These are phyloP conservation scores for Leptomonas pyrrhocoris DNA, from an alignment of 208 protist genomes.

Conservation along the genomic window DNA sequence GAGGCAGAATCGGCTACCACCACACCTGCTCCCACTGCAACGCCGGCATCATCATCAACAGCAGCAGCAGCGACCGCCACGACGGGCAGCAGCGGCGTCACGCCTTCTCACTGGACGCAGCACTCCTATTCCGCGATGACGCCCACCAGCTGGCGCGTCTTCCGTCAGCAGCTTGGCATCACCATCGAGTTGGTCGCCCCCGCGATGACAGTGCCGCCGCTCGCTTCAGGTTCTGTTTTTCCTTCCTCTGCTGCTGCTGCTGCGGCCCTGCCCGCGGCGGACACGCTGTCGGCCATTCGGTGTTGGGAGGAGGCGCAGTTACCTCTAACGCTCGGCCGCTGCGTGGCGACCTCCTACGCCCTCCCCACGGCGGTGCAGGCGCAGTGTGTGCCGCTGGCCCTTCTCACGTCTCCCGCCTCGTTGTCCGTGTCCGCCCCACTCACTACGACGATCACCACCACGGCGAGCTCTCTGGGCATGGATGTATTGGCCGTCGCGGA, in stretches of 20 bases:
- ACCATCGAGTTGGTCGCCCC: slow-evolving; percentile 54
- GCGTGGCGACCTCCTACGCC: slow-evolving; percentile 45
- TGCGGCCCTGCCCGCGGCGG: slow-evolving; percentile 6
- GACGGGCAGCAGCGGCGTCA: neutral
- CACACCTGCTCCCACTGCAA: neutral
- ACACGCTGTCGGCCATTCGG: slow-evolving; percentile 50
- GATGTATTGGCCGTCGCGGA: slow-evolving; percentile 91
- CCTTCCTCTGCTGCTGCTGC: neutral
- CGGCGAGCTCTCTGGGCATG: slow-evolving; percentile 23
- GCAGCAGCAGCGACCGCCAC: slow-evolving; percentile 3
- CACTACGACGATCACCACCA: neutral
- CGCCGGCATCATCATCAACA: neutral
- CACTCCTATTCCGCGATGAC: slow-evolving; percentile 62
- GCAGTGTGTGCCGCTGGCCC: slow-evolving; percentile 73
- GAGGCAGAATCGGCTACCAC: slow-evolving; percentile 20
- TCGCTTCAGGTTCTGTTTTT: too few relatives aligned
- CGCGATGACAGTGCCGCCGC: neutral
- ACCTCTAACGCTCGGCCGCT: slow-evolving; percentile 61
- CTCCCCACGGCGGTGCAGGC: slow-evolving; percentile 81
- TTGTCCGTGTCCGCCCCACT: neutral
- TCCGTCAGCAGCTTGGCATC: slow-evolving; percentile 79
- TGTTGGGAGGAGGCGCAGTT: slow-evolving; percentile 85
- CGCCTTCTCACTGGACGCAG: slow-evolving; percentile 56
- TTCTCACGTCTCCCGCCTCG: slow-evolving; percentile 12
- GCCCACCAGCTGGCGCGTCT: slow-evolving; percentile 64